Percentiles rank a stretch among this genome's conserved stretches.
Evolutionary conservation across 768 basidiomycete species (phyloP).

Genomic region (Auriscalpium microsporum): DNA sequence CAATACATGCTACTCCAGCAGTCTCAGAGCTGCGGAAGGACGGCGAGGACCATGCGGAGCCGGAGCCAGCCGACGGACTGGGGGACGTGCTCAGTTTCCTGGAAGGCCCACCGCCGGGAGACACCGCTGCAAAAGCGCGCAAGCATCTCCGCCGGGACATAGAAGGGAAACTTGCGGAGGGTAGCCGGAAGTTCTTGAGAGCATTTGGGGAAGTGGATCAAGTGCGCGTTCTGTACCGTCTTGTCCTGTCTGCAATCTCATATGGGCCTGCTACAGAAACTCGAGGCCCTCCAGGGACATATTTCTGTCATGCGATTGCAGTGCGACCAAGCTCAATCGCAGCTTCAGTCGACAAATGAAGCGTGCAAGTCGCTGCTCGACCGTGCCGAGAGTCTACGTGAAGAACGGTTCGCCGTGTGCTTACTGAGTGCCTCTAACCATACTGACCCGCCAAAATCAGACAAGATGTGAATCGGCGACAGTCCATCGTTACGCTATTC

Average conservation of each 20-base stretch:
- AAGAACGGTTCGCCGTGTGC: constrained; percentile 49
- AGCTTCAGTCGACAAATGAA: constrained; percentile 65
- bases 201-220: constrained; percentile 87
- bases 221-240: constrained; percentile 42
- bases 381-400: constrained; percentile 66
- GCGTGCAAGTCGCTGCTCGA: constrained; percentile 76
- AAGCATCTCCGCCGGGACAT: constrained; percentile 79
- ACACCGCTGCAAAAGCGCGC: constrained; percentile 64
- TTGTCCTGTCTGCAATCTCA: not conserved
- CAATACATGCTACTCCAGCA: constrained; percentile 12
- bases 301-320: constrained; percentile 70
- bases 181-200: constrained; percentile 73
- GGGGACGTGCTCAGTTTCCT: constrained; percentile 16
- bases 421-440: not conserved
- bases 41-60: constrained; percentile 25
- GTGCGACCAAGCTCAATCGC: constrained; percentile 78
- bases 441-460: constrained; percentile 28
- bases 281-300: constrained; percentile 70
- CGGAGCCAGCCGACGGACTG: constrained; percentile 19
- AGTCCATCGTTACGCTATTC: constrained; percentile 71
- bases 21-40: constrained; percentile 28
- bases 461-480: constrained; percentile 59
- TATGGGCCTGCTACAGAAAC: constrained; percentile 46
- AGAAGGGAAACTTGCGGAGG: constrained; percentile 73
- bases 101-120: constrained; percentile 40